Evolutionary conservation across 2,329 filamentous ascomycete species (phyloP).

Genomic region (Claviceps humidiphila): DNA sequence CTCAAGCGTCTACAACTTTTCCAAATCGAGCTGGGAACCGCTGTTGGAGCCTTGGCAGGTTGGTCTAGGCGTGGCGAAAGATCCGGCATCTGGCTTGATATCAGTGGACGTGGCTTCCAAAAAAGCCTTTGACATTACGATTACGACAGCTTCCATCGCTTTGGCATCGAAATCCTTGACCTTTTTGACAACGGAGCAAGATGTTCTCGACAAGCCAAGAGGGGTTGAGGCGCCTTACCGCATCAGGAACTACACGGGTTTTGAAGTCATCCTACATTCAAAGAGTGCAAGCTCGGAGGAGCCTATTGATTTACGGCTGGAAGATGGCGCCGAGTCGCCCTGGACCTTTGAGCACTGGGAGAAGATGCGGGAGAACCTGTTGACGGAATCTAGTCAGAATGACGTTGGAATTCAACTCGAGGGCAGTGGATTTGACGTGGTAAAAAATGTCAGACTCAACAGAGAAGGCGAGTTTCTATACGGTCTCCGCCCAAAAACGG

Average conservation of each 20-base stretch:
- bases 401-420: slow-evolving; percentile 75
- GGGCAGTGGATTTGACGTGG: slow-evolving; percentile 82
- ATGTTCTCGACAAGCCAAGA: slow-evolving; percentile 85
- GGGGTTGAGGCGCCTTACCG: slow-evolving; percentile 85
- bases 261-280: slow-evolving; percentile 73
- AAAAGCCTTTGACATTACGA: slow-evolving; percentile 79
- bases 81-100: slow-evolving; percentile 60
- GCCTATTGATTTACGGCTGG: slow-evolving; percentile 60
- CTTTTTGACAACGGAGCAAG: slow-evolving; percentile 72
- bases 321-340: slow-evolving; percentile 79
- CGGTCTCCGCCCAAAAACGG: slow-evolving; percentile 73
- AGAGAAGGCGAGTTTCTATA: slow-evolving; percentile 92
- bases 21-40: slow-evolving; percentile 96
- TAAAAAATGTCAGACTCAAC: slow-evolving; percentile 78
- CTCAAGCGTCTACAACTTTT: slow-evolving; percentile 96
- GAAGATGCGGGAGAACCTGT: slow-evolving; percentile 85
- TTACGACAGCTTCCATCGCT: slow-evolving; percentile 89
- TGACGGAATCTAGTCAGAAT: slow-evolving; percentile 68
- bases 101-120: slow-evolving; percentile 78
- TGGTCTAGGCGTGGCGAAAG: slow-evolving; percentile 76
- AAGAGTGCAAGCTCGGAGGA: slow-evolving; percentile 53
- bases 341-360: slow-evolving; percentile 98
- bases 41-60: slow-evolving; percentile 92
- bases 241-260: slow-evolving; percentile 91
- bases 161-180: slow-evolving; percentile 84